Evolutionary conservation across 1,284 basidiomycete species (phyloP).

Genomic region (Trametes sp.): DNA sequence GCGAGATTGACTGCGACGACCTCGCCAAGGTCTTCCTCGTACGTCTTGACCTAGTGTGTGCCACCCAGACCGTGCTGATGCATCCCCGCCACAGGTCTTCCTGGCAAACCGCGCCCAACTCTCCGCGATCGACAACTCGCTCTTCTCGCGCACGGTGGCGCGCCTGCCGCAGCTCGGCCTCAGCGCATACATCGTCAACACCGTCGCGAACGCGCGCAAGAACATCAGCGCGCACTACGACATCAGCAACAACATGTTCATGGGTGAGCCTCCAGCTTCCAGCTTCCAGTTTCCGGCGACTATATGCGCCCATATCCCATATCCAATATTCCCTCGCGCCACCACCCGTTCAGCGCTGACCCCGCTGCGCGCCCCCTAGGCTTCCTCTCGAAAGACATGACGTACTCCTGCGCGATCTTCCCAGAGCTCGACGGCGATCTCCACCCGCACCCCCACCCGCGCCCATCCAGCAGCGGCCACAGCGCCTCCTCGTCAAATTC

Average conservation of each 20-base stretch:
- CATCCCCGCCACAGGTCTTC: constrained; percentile 74
- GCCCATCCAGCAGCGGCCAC: too few relatives aligned
- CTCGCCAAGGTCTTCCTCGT: constrained; percentile 62
- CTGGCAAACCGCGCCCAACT: constrained; percentile 59
- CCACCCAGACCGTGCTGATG: too few relatives aligned
- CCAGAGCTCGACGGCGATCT: constrained; percentile 70
- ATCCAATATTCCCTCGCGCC: too few relatives aligned
- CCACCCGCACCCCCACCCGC: constrained; percentile 21
- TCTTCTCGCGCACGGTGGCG: constrained; percentile 30
- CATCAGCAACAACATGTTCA: constrained; percentile 45
- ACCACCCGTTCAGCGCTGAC: constrained; percentile 26
- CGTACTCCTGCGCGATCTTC: constrained; percentile 82
- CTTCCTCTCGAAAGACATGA: constrained; percentile 82
- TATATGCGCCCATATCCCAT: constrained; percentile 11
- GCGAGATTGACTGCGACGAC: constrained; percentile 69
- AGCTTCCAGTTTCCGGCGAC: constrained; percentile 9
- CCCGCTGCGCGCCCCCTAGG: constrained; percentile 50
- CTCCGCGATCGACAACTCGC: constrained; percentile 26
- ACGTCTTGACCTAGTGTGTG: too few relatives aligned
- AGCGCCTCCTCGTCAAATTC: neutral
- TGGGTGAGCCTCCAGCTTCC: constrained; percentile 29
- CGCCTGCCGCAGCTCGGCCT: constrained; percentile 29
- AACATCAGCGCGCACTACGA: constrained; percentile 46
- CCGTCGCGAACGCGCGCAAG: constrained; percentile 37
- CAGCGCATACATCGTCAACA: constrained; percentile 33